Conservation (phyloP, 139 green algal species). For the Micractinium conductrix region DNA sequence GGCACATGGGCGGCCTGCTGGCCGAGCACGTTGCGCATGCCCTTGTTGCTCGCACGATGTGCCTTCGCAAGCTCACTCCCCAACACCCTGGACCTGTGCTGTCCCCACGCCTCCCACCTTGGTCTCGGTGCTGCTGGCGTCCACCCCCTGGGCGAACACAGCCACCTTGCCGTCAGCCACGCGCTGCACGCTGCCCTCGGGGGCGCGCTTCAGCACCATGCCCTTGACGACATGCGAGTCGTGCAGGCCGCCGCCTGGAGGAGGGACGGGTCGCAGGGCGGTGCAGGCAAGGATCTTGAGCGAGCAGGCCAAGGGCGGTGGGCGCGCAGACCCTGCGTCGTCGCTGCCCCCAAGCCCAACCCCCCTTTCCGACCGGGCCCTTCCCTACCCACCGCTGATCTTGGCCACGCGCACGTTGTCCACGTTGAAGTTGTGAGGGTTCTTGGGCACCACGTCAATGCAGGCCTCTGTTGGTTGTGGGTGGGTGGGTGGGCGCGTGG, state of each 20-base stretch:
- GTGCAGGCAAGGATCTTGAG: neutral
- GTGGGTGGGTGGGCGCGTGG: too few relatives aligned
- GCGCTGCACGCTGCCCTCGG: conserved; percentile 85
- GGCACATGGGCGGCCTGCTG: too few relatives aligned
- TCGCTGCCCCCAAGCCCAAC: neutral
- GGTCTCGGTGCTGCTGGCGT: conserved; percentile 87
- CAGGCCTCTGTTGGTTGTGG: conserved; percentile 87
- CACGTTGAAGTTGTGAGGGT: conserved; percentile 98
- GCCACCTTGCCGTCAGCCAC: conserved; percentile 91
- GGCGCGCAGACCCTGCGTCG: neutral
- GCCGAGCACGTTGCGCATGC: too few relatives aligned
- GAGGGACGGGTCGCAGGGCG: neutral
- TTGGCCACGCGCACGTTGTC: conserved; percentile 98
- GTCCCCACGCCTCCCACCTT: conserved; percentile 74
- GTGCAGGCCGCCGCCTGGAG: conserved; percentile 64
- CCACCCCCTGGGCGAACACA: conserved; percentile 82
- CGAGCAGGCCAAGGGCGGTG: neutral
- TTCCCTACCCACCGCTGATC: conserved; percentile 64
- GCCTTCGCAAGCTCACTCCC: too few relatives aligned
- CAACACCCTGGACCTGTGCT: too few relatives aligned
- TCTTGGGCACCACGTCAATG: conserved; percentile 94
- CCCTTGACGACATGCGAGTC: conserved; percentile 83
- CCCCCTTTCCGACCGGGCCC: neutral
- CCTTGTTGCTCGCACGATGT: too few relatives aligned
- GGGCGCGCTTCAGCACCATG: conserved; percentile 89